phyloP scores from a whole-genome alignment of 2,329 filamentous ascomycete species.

The Fusarium verrucosum region DNA sequence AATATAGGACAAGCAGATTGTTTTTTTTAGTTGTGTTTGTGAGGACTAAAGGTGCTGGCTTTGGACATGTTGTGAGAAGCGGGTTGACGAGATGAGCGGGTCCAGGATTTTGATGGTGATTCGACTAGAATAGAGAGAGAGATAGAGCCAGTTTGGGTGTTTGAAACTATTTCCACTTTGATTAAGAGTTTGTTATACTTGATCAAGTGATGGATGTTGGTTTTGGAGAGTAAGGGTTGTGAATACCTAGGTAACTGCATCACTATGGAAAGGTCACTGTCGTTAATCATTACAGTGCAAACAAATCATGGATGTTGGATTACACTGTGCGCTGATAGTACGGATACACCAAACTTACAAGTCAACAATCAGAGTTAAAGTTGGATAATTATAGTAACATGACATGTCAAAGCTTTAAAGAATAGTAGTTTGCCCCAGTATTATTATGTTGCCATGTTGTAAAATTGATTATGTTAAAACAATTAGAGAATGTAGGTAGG shows the following conservation, averaged over 20 bases:
- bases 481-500: conserved; percentile 12
- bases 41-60: neutral
- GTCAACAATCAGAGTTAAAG: neutral
- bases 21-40: neutral
- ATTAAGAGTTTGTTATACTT: neutral
- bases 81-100: conserved; percentile 18
- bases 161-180: neutral
- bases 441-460: neutral
- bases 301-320: accelerated
- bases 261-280: neutral
- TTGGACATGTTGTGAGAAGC: conserved; percentile 2
- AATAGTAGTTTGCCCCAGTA: neutral
- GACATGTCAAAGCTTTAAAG: neutral
- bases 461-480: conserved; percentile 19
- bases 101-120: conserved; percentile 1
- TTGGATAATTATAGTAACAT: no score
- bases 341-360: neutral
- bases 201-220: neutral
- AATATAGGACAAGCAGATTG: neutral
- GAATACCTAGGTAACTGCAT: neutral
- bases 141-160: neutral
- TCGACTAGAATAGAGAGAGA: neutral
- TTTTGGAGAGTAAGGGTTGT: neutral
- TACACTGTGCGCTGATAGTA: conserved; percentile 1
- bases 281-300: neutral